phyloP scores from a whole-genome alignment of 768 basidiomycete genomes.

The Boletus rubropictus region DNA sequence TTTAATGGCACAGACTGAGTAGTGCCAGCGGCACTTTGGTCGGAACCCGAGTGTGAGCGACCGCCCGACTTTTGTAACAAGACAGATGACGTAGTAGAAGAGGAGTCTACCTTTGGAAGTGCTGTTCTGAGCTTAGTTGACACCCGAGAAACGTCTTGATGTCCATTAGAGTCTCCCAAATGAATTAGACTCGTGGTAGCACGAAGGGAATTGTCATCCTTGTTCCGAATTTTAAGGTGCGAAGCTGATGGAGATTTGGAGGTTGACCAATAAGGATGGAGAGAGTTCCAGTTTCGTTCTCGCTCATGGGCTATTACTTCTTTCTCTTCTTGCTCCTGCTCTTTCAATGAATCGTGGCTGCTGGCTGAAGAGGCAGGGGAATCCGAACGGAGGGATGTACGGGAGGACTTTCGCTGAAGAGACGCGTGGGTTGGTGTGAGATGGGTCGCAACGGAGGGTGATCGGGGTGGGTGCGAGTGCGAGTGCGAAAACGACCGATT shows the following conservation, averaged over 20 bases:
- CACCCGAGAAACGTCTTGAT: conserved; percentile 3
- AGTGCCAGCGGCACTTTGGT: not conserved
- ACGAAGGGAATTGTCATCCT: conserved; percentile 10
- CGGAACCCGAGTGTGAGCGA: conserved; percentile 1
- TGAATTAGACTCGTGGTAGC: conserved; percentile 17
- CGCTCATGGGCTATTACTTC: conserved; percentile 44
- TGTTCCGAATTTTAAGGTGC: conserved; percentile 2
- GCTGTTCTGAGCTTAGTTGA: conserved; percentile 1
- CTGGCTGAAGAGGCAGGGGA: conserved; percentile 40
- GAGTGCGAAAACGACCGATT: conserved; percentile 31
- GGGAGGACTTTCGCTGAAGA: conserved; percentile 32
- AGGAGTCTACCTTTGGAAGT: not conserved
- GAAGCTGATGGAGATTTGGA: conserved; percentile 18
- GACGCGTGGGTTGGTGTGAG: conserved; percentile 28
- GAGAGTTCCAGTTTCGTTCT: conserved; percentile 68
- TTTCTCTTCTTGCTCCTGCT: conserved; percentile 27
- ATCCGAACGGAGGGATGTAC: conserved; percentile 31
- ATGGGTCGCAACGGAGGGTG: conserved; percentile 36
- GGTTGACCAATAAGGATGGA: conserved; percentile 50
- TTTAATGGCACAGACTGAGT: not conserved
- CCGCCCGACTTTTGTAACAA: conserved; percentile 1
- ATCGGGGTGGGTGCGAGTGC: conserved; percentile 35
- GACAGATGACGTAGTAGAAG: not conserved
- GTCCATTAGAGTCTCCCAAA: conserved; percentile 5
- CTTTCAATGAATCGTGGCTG: conserved; percentile 31